These are phyloP conservation scores for Citrullus amarus DNA, from an alignment of 306 rosid species.

Conservation along the genomic window DNA sequence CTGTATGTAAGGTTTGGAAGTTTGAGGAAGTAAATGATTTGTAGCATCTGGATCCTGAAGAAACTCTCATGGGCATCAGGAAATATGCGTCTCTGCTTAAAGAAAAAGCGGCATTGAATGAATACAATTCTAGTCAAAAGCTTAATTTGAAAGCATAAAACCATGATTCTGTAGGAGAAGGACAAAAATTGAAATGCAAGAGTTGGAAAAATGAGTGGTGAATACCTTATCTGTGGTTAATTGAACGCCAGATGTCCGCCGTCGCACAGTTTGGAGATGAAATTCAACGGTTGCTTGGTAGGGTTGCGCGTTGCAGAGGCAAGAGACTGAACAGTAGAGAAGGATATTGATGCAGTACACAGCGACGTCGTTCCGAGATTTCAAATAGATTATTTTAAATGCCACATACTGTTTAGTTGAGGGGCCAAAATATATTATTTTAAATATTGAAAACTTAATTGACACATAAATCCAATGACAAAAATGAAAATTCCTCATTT, in stretches of 20 bases:
- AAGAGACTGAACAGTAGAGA: not conserved
- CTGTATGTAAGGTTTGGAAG: conserved; percentile 23
- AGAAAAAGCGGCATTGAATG: not conserved
- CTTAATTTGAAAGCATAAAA: not conserved
- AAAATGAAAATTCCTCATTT: no score
- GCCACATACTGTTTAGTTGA: no score
- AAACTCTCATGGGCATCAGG: conserved; percentile 43
- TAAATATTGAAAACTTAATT: no score
- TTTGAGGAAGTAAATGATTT: conserved; percentile 22
- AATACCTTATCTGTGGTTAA: not conserved
- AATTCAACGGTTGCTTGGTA: not conserved
- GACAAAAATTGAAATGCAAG: not conserved
- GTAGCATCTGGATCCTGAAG: conserved; percentile 42
- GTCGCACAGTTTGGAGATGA: not conserved
- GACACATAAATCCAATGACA: no score
- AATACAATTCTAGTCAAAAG: not conserved
- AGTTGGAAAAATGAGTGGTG: not conserved
- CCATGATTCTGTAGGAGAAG: not conserved
- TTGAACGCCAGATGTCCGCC: not conserved
- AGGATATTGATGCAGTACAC: not conserved
- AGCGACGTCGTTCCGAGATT: not conserved
- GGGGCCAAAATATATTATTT: no score
- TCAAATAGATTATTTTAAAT: not conserved
- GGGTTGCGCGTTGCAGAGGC: not conserved
- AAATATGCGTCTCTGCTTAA: conserved; percentile 29